A percentile compares a stretch with the other conserved stretches of the same genome.
These are phyloP conservation scores for Aphanomyces cochlioides DNA, from an alignment of 352 stramenopile species.

Conservation along the genomic window DNA sequence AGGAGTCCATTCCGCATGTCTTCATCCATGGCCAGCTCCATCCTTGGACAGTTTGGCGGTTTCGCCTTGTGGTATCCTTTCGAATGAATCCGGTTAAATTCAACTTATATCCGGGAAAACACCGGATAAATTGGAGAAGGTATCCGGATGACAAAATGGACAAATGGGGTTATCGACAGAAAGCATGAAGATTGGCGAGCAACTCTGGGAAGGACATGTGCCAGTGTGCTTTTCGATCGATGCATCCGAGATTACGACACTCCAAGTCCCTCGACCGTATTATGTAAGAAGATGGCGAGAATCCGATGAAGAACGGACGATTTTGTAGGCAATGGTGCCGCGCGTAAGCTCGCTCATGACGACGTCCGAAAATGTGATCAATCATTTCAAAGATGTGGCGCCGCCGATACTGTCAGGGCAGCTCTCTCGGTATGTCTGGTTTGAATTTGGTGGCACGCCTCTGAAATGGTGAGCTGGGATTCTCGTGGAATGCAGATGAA, in stretches of 20 bases:
- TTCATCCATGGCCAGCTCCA: constrained; percentile 29
- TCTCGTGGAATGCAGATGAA: background rate
- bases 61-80: background rate
- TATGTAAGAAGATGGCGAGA: constrained; percentile 46
- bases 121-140: no score
- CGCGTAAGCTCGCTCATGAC: constrained; percentile 74
- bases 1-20: constrained; percentile 55
- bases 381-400: constrained; percentile 73
- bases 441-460: constrained; percentile 52
- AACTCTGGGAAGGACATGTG: constrained; percentile 60
- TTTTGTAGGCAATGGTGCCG: constrained; percentile 66
- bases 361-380: constrained; percentile 65
- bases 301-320: background rate
- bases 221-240: constrained; percentile 74
- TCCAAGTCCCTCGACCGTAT: constrained; percentile 71
- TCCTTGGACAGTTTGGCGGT: constrained; percentile 14
- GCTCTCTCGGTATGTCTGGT: constrained; percentile 55
- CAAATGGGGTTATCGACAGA: background rate
- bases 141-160: no score
- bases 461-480: constrained; percentile 48
- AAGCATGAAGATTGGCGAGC: background rate
- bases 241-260: constrained; percentile 68
- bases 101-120: background rate
- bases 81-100: background rate
- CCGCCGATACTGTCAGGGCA: constrained; percentile 57